Evolutionary conservation across 495 filamentous ascomycete species (phyloP), one percentile per base, ranked within the genome.

Genomic region (Neurospora tetrasperma): DNA sequence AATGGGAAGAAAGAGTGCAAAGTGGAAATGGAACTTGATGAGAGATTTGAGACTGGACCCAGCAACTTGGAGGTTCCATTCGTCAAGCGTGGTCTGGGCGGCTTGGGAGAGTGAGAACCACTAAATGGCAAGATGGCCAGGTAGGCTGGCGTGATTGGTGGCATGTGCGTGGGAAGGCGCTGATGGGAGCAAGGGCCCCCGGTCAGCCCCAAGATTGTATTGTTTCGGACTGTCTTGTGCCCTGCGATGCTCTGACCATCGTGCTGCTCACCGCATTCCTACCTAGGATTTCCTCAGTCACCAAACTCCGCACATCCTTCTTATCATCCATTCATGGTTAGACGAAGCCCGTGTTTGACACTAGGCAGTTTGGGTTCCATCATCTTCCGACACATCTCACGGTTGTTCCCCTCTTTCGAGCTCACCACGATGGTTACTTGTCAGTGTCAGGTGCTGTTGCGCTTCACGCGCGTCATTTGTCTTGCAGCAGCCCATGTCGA

Each of bases 391-490:
- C 54, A 66, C 54, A 66, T 66, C 54, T 66, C 54, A 66, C 54
- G 54, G 54, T 18, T 35, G 16, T 44, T 27, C 39, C 70, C 41
- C 70, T 46, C 70, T n/a, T 73, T 71, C 69, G 23, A 46, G 41
- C 71, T 46, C 59, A 48, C 66, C 27, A 31, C 48, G 39, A 72
- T 68, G 23, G 39, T 35, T 27, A 59, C 59, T 27, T 20, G 40
- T 42, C 54, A 69, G 41, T 70, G 27, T 23, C 31, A 69, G 71
- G 73, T 54, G 73, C 66, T 70, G 69, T 75, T 72, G 74, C 71
- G 74, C 71, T 72, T 71, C 71, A 71, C 72, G 74, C 72, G 72
- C 72, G 59, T 71, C 74, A 71, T 74, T 74, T 66, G 54, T 66
- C 54, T 35, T 66, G 54, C 54, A 66, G 54, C 54, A 66, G 54